Base-by-base conservation (phyloP, 2,329 filamentous ascomycete genomes). In the Nothomitra cinnamomea region DNA sequence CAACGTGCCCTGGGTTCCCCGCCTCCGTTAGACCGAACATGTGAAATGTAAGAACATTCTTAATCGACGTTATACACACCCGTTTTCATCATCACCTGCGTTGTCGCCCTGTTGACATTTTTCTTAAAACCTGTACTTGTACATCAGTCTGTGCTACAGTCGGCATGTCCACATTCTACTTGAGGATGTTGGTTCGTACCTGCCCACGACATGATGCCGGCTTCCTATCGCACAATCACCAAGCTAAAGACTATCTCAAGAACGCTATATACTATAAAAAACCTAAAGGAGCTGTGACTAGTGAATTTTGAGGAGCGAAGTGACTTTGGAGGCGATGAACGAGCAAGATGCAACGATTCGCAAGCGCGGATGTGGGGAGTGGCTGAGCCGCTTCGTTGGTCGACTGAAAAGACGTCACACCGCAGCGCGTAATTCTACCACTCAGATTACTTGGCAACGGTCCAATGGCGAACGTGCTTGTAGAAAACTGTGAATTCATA, bases 71-170 rank as follows among this genome's bases (percentile, higher is more conserved):
- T 22, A n/a, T 40, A 63, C 75, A 59, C 68, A 85, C 83, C 87
- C 55, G 89, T 94, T 78, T 98, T 98, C 90, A 98, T 96, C 87
- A 98, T 95, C 58, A 96, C 90, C 82, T 95, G 89, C 72, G 94
- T 98, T 70, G 90, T 95, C 63, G 90, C 90, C 73, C 92, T 87
- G 75, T 92, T 90, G 74, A 96, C 89, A 81, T 94, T 94, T 70
- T 94, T 95, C 74, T 92, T 88, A 74, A 88, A 90, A 59, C 83
- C 83, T 85, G 63, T 36, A 57, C 19, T 21, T 22, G 43, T 15
- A 19, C 57, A 13, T 25, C 41, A 43, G 25, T 65, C 52, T 66
- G 63, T 57, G 36, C 45, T 54, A 22, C 28, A 15, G 25, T 21
- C 0, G 19, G 8, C 40, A 28, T 24, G 56, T 40, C 24, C 35